phyloP scores from a whole-genome alignment of 768 basidiomycete genomes.

The Leccinum disarticulatum region DNA sequence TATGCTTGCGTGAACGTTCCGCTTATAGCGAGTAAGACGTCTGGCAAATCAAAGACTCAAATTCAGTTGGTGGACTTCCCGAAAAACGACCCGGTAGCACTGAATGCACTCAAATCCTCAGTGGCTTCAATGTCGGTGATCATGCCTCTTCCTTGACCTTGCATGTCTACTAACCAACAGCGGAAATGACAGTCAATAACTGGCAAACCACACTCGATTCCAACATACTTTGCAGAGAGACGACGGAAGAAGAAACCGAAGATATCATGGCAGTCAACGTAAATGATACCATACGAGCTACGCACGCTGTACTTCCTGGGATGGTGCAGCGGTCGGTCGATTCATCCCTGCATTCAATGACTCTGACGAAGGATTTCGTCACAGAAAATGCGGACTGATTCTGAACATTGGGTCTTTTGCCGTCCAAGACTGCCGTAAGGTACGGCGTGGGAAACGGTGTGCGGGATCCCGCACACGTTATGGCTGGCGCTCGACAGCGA shows the following conservation, averaged over 20 bases:
- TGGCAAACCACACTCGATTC: conserved; percentile 88
- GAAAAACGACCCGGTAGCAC: conserved; percentile 50
- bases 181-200: conserved; percentile 75
- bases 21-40: conserved; percentile 39
- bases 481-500: too few species aligned
- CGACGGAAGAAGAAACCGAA: conserved; percentile 69
- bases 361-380: neutral
- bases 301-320: conserved; percentile 74
- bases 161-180: neutral
- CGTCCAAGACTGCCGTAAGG: conserved; percentile 43
- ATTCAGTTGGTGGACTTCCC: conserved; percentile 77
- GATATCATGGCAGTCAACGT: conserved; percentile 88
- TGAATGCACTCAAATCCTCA: conserved; percentile 48
- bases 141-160: neutral
- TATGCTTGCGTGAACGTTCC: neutral
- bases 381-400: conserved; percentile 80
- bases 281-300: conserved; percentile 76
- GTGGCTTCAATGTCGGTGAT: conserved; percentile 64
- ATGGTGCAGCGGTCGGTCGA: conserved; percentile 69
- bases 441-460: too few species aligned
- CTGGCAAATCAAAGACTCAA: conserved; percentile 52
- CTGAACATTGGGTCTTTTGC: conserved; percentile 93
- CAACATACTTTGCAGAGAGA: conserved; percentile 76
- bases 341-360: neutral
- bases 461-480: too few species aligned